Evolutionary conservation across 2,329 filamentous ascomycete genomes (phyloP).

Genomic region (Clarireedia monteithiana): DNA sequence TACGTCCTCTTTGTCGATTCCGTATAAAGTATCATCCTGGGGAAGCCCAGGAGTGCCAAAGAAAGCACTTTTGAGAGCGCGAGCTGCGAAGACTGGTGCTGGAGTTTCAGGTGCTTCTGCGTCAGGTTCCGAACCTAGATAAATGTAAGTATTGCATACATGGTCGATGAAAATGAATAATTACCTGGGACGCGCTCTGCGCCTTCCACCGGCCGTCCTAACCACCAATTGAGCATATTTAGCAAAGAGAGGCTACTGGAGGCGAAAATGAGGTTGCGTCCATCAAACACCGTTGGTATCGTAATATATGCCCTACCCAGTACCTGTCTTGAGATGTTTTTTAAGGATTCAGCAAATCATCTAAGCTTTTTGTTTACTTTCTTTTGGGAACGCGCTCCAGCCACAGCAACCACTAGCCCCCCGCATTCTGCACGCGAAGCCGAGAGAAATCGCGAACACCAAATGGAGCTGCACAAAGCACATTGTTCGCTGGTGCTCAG

Average conservation of each 20-base stretch:
- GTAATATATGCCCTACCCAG: neutral
- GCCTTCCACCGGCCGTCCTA: slow-evolving; percentile 16
- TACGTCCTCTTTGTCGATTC: slow-evolving; percentile 23
- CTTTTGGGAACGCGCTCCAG: neutral
- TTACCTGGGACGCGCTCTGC: slow-evolving; percentile 23
- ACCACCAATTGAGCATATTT: slow-evolving; percentile 29
- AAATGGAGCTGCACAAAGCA: no score
- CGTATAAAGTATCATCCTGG: slow-evolving; percentile 30
- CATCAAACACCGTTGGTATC: neutral
- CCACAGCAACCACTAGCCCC: neutral
- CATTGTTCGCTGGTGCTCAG: no score
- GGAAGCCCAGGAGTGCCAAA: slow-evolving; percentile 48
- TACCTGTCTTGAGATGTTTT: neutral
- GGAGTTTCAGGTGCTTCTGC: slow-evolving; percentile 54
- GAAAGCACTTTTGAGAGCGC: slow-evolving; percentile 55
- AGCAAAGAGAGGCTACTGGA: neutral
- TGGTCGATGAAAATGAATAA: neutral
- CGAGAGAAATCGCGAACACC: neutral
- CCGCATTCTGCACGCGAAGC: neutral
- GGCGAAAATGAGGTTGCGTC: neutral
- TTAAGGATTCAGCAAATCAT: neutral
- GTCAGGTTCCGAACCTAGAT: neutral
- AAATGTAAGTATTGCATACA: neutral
- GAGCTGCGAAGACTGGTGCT: slow-evolving; percentile 57
- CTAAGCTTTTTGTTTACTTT: slow-evolving; percentile 10